Evolutionary conservation across 257 asterid genomes (phyloP), one percentile per base, ranked within the genome.

Genomic region (Solanum megistacrolobum): DNA sequence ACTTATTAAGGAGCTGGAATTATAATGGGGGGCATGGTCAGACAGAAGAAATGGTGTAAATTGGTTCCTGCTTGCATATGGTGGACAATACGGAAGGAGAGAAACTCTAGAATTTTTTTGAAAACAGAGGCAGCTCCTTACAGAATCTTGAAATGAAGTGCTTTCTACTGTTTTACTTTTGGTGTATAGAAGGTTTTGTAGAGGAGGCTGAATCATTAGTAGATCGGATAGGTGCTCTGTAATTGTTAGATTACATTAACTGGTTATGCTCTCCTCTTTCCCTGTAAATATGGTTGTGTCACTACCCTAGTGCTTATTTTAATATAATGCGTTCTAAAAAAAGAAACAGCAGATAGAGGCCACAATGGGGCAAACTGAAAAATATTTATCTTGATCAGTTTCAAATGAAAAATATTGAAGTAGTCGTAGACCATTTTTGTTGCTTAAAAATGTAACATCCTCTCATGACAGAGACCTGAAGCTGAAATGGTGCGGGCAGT

Each of bases 401-500:
- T 81, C 85, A 43, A 46, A 81, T 81, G 85, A 48, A 46, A 29
- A 81, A 81, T 60, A 41, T 88, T 78, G 71, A 84, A 46, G 58
- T 60, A n/a, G 62, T 25, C 13, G 39, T n/a, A 20, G 16, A 25
- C 52, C 32, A 27, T 36, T 32, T 10, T 87, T 86, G 35, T 20
- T 76, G 60, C 60, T 36, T 38, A 65, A 34, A 86, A 21, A 31
- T 76, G 68, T 13, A 75, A 81, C 55, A 43, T 87, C 60, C 65
- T 83, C 83, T 62, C 88, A 87, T 90, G 88, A 86, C 89, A 97
- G 99, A 95, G 95, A 89, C 99, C 99, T 88, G 94, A 95, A 74
- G 92, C 92, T 83, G 99, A 97, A 93, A 91, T 97, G 98, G 88
- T 96, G 89, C 92, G 98, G 83, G 94, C 96, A 8, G 99, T 94